Conservation (phyloP, 805 yeast species). For the Ascoidea tarda region DNA sequence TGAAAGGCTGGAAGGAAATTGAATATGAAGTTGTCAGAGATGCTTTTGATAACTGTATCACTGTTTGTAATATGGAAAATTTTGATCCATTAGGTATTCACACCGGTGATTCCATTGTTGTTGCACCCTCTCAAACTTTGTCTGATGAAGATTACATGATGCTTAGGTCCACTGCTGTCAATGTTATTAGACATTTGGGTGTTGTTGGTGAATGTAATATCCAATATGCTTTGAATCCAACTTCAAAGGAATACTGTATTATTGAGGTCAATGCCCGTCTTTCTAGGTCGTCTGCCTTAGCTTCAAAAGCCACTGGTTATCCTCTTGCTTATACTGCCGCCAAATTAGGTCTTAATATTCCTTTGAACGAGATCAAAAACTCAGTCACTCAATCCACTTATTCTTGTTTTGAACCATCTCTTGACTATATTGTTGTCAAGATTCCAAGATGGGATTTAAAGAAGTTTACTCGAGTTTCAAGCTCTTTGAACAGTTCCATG, state of each 20-base stretch:
- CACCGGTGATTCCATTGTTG: constrained; percentile 98
- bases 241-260: constrained; percentile 87
- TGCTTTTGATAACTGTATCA: constrained; percentile 92
- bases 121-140: constrained; percentile 95
- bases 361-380: constrained; percentile 82
- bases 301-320: constrained; percentile 97
- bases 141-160: constrained; percentile 96
- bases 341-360: constrained; percentile 84
- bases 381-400: constrained; percentile 89
- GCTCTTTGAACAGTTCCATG: constrained; percentile 83
- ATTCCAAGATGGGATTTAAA: constrained; percentile 98
- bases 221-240: constrained; percentile 91
- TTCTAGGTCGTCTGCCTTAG: constrained; percentile 97
- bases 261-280: constrained; percentile 97
- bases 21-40: constrained; percentile 99
- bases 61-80: constrained; percentile 99
- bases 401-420: constrained; percentile 94
- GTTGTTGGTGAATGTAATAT: constrained; percentile 99
- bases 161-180: constrained; percentile 96
- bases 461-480: constrained; percentile 87
- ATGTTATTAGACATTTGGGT: constrained; percentile 92
- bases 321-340: constrained; percentile 98
- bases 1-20: constrained; percentile 99
- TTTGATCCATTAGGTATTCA: constrained; percentile 97
- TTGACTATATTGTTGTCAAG: constrained; percentile 93